Evolutionary conservation across 352 stramenopile genomes (phyloP), one percentile per base, ranked within the genome.

Genomic region (Phytophthora pinifolia): DNA sequence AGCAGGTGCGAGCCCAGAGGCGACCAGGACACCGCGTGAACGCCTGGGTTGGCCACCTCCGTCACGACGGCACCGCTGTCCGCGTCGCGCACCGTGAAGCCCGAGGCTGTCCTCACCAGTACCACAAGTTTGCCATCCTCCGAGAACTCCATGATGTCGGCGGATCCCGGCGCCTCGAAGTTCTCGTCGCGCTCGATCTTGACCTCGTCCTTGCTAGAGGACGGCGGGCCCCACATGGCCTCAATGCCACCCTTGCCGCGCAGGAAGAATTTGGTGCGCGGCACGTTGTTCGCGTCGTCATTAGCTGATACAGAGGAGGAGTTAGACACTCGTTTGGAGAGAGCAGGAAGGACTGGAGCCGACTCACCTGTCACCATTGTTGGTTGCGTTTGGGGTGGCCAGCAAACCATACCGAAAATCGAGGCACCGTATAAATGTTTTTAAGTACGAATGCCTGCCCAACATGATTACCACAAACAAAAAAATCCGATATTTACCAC

Each of bases 251-350:
- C 41, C 65, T 84, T 92, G 47, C 83, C 79, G 42, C 85, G 85
- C 50, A 93, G 60, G 64, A 92, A 94, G 54, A 94, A 81, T 70
- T 94, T 94, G 54, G 82, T 94, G 54, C 78, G 78, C 41, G 61
- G 65, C 35, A 51, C 18, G 14, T 59, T 46, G 18, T 17, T 66
- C 18, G 52, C 37, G n/a, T 59, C 36, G 25, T 60, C 48, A 25
- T 45, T 60, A 34, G 36, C 48, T 53, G 39, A 54, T 6, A 9
- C 6, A 34, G 32, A 22, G 6, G 30, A 17, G 38, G 7, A 17
- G 30, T 47, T 34, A 42, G 17, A 12, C n/a, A 30, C 13, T 41
- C 7, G 2, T 15, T 44, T 15, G 5, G 27, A 29, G 3, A 36
- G 42, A 13, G 27, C 20, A 46, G 10, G 6, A 14, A 22, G 10